phyloP scores from a whole-genome alignment of 371 early-diverging fungal species.

The Rhizopus delemar region DNA sequence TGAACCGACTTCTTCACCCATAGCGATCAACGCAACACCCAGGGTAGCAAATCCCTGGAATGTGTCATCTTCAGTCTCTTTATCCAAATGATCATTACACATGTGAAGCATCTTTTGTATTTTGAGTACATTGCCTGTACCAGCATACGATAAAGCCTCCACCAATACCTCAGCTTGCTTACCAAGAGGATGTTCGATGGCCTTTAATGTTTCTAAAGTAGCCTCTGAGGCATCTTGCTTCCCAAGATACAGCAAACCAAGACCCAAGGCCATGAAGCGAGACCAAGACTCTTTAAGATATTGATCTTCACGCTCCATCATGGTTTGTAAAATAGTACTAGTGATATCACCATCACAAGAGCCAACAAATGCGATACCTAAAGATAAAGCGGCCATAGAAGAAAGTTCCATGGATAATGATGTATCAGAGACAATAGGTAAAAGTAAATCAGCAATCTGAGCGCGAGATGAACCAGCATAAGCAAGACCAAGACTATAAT shows the following conservation, averaged over 20 bases:
- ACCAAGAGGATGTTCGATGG: conserved; percentile 89
- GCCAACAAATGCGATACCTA: conserved; percentile 92
- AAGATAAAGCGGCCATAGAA: conserved; percentile 85
- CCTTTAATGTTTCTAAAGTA: conserved; percentile 92
- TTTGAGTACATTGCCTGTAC: conserved; percentile 95
- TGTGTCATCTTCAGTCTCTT: conserved; percentile 78
- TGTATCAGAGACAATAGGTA: conserved; percentile 85
- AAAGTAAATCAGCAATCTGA: conserved; percentile 80
- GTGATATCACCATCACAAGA: conserved; percentile 91
- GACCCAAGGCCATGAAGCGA: conserved; percentile 90
- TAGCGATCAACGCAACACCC: conserved; percentile 92
- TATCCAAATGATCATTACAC: conserved; percentile 92
- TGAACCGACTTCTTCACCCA: conserved; percentile 95
- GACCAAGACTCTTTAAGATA: conserved; percentile 83
- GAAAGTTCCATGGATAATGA: conserved; percentile 85
- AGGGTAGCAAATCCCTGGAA: conserved; percentile 95
- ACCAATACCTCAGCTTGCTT: conserved; percentile 87
- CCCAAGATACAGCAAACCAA: conserved; percentile 87
- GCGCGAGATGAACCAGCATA: conserved; percentile 91
- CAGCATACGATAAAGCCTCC: conserved; percentile 89
- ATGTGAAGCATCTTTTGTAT: conserved; percentile 94
- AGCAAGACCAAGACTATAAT: conserved; percentile 83
- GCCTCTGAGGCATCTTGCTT: conserved; percentile 89
- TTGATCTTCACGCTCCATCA: conserved; percentile 91
- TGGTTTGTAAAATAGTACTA: conserved; percentile 87